Evolutionary conservation across 1,139 yeast genomes (phyloP).

Genomic region (Hansenula anomala): DNA sequence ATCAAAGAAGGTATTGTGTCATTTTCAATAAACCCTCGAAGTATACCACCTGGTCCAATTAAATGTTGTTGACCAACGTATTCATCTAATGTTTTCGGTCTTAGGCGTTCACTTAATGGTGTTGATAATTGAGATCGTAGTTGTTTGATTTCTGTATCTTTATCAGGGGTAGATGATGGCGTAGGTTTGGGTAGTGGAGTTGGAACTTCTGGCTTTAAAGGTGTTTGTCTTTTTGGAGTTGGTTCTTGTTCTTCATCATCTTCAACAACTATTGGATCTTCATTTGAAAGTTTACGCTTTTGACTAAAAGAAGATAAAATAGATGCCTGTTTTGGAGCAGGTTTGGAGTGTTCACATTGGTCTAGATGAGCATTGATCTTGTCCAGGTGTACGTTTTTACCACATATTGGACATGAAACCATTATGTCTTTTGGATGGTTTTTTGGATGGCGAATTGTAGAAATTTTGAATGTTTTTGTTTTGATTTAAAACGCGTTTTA

Average conservation of each 20-base stretch:
- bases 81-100: slow-evolving; percentile 72
- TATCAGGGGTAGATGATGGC: neutral
- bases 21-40: slow-evolving; percentile 58
- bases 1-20: slow-evolving; percentile 78
- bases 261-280: neutral
- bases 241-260: neutral
- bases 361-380: slow-evolving; percentile 23
- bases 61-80: slow-evolving; percentile 85
- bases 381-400: slow-evolving; percentile 11
- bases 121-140: slow-evolving; percentile 43
- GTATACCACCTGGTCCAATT: slow-evolving; percentile 67
- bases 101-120: slow-evolving; percentile 84
- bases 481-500: too few relatives aligned
- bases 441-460: too few relatives aligned
- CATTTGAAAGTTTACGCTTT: neutral
- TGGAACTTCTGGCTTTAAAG: neutral
- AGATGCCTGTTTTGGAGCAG: neutral
- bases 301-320: neutral
- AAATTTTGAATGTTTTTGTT: too few relatives aligned
- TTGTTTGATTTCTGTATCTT: slow-evolving; percentile 29
- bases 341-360: slow-evolving; percentile 17
- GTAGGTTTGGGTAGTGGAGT: too few relatives aligned
- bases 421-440: slow-evolving; percentile 3
- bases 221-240: neutral
- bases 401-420: slow-evolving; percentile 25